These are phyloP conservation scores for Tylopilus vinaceipallidus DNA, from an alignment of 768 basidiomycete species.

Conservation along the genomic window DNA sequence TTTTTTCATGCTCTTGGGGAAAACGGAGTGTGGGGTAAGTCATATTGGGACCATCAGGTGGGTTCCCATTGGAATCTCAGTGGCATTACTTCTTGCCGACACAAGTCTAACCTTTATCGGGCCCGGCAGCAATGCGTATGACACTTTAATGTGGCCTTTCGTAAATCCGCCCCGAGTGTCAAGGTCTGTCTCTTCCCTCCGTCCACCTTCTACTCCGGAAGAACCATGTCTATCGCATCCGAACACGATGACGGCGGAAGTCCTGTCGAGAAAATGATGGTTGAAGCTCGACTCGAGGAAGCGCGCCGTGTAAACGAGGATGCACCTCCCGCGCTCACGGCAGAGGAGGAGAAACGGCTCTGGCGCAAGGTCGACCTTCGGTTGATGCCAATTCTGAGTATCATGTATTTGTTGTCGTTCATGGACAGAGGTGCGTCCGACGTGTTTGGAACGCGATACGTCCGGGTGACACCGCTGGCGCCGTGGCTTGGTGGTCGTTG, in stretches of 20 bases:
- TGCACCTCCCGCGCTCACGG: slow-evolving; percentile 5
- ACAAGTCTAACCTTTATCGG: too few species aligned
- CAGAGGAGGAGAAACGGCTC: slow-evolving; percentile 48
- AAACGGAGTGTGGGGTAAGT: not conserved
- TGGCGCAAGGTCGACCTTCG: slow-evolving; percentile 59
- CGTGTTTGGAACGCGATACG: too few species aligned
- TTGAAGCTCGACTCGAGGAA: not conserved
- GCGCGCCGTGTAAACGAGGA: not conserved
- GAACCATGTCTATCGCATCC: not conserved
- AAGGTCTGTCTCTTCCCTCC: not conserved
- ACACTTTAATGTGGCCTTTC: too few species aligned
- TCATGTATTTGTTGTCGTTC: slow-evolving; percentile 64
- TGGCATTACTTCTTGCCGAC: too few species aligned
- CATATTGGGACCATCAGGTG: not conserved
- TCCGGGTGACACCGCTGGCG: too few species aligned
- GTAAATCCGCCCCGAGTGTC: not conserved
- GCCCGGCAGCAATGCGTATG: not conserved
- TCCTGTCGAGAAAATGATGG: not conserved
- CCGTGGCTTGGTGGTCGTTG: not conserved
- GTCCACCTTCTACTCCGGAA: too few species aligned
- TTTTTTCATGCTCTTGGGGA: not conserved
- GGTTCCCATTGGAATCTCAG: too few species aligned
- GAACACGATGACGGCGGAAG: not conserved
- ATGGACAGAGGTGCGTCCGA: slow-evolving; percentile 53
- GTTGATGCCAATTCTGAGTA: slow-evolving; percentile 54